A percentile compares a stretch with the other conserved stretches of the same genome.
Conservation (phyloP, 352 stramenopile species). For the Phytopythium litorale region DNA sequence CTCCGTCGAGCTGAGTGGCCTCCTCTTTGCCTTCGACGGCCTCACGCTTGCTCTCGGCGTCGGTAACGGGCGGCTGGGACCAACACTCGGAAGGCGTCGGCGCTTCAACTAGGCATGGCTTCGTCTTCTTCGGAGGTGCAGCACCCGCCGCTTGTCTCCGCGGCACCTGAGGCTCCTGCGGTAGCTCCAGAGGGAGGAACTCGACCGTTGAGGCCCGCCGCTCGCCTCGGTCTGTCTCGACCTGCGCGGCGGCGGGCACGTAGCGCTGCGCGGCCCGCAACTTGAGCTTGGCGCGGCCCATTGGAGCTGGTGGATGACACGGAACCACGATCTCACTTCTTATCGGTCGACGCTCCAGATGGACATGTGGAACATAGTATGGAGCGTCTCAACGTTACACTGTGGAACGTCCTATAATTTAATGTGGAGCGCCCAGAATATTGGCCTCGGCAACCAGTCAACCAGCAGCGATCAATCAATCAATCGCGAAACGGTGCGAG, state of each 20-base stretch:
- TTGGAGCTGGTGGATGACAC: background rate
- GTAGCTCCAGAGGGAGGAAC: background rate
- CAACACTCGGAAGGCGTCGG: background rate
- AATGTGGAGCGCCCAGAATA: conserved; percentile 6
- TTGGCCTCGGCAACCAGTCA: conserved; percentile 10
- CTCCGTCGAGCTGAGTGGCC: background rate
- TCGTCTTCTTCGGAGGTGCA: background rate
- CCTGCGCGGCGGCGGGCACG: background rate
- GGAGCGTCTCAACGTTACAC: background rate
- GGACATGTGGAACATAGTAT: background rate
- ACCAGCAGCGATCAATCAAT: background rate
- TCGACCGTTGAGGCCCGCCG: background rate
- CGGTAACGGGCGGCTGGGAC: background rate
- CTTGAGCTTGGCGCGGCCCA: conserved; percentile 3
- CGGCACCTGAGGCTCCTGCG: background rate
- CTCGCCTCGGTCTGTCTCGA: background rate
- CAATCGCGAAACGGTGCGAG: conserved; percentile 1
- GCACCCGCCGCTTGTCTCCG: background rate
- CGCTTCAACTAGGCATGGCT: background rate
- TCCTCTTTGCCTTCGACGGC: no score
- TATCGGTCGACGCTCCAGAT: background rate
- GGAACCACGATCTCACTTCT: background rate
- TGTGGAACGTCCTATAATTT: conserved; percentile 1
- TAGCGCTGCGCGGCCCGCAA: background rate
- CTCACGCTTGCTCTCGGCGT: background rate